Evolutionary conservation across 805 yeast species (phyloP), one percentile per base, ranked within the genome.

Genomic region (Candida qinlingensis): DNA sequence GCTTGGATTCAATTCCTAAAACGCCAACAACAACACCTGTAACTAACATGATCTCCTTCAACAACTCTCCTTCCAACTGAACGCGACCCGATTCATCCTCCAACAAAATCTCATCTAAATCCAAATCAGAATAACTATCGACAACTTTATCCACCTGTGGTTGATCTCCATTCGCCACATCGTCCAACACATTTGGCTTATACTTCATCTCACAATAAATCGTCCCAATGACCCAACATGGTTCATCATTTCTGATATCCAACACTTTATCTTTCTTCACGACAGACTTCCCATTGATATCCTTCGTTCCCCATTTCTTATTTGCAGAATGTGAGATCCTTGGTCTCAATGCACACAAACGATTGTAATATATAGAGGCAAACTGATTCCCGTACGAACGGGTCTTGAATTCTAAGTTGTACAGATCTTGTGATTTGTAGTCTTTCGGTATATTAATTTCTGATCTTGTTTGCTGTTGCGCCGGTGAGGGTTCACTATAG

Each of bases 11-110:
- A 69, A 87, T 81, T 0, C 99, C 99, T 9, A 90, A 64, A 1
- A 90, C 77, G 0, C 92, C 98, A 7, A 90, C 80, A 0, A 91
- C 84, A n/a, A 82, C 76, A 4, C 99, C 99, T 0, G 97, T 94
- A 0, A 91, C 96, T 28, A 92, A 70, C 3, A 84, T 76, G 19
- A 78, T 71, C 7, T 65, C 61, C 44, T 71, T 70, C 39, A 86
- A 73, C 33, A 83, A 65, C 13, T 76, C 74, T 28, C 89, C 91
- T 43, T 79, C 81, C 26, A 94, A 67, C 33, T 80, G 64, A 6
- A 96, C 83, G 44, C 99, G 73, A 4, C 99, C 99, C 47, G 90
- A 81, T 59, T 90, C 97, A 66, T 94, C 99, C 64, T 94, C 98
- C 35, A 94, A 63, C 83, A 83, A 80, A 29, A 87, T 60, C 54